phyloP scores from a whole-genome alignment of 169 alveolate species.

The Plasmodium vivax region DNA sequence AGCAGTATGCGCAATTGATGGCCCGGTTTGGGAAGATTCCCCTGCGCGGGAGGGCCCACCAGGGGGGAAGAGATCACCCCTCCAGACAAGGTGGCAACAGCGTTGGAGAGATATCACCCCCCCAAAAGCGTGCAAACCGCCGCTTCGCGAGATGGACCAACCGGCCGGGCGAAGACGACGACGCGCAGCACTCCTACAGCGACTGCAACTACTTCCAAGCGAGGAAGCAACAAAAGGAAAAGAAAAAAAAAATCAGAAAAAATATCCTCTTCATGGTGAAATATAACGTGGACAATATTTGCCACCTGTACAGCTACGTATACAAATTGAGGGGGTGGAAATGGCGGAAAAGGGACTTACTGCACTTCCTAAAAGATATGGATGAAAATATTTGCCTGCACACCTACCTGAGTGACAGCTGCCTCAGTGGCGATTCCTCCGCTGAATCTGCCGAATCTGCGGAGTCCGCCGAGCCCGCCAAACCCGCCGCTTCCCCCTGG shows the following conservation, averaged over 20 bases:
- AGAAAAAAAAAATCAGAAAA: conserved; percentile 39
- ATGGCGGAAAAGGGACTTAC: conserved; percentile 7
- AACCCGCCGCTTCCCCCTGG: not conserved
- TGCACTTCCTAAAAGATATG: conserved; percentile 27
- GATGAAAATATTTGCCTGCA: conserved; percentile 54
- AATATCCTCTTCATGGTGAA: conserved; percentile 57
- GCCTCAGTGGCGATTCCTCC: not conserved
- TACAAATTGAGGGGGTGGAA: not conserved
- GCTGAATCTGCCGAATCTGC: too few relatives aligned
- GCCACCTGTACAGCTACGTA: not conserved
- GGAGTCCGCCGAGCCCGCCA: too few relatives aligned
- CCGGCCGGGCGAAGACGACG: not conserved
- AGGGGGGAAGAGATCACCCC: not conserved
- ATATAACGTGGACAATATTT: conserved; percentile 55
- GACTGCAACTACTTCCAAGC: conserved; percentile 18
- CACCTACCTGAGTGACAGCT: conserved; percentile 33
- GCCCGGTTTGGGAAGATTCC: not conserved
- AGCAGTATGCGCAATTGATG: conserved; percentile 11
- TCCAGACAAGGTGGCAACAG: too few relatives aligned
- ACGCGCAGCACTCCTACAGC: not conserved
- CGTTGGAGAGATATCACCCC: not conserved
- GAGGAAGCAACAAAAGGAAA: not conserved
- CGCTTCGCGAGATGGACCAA: not conserved
- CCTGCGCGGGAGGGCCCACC: not conserved
- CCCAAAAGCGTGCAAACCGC: not conserved